Conservation (phyloP, 768 basidiomycete genomes). For the Floccularia luteovirens region DNA sequence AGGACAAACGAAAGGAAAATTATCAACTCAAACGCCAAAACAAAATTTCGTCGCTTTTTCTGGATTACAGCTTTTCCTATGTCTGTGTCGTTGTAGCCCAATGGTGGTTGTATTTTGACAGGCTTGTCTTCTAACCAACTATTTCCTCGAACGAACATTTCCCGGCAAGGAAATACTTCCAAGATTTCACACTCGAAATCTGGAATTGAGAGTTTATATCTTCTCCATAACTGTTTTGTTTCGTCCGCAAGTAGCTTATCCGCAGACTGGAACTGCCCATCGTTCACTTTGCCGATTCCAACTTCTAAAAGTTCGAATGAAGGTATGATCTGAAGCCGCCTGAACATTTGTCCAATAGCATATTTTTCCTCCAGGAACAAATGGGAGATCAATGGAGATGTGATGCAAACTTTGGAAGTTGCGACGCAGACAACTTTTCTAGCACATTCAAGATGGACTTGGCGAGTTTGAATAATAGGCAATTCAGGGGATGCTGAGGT, state of each 20-base stretch:
- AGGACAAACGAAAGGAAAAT: too few species aligned
- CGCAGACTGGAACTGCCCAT: too few species aligned
- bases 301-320: slow-evolving; percentile 45
- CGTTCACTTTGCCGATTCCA: slow-evolving; percentile 16
- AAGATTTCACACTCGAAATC: slow-evolving; percentile 64
- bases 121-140: slow-evolving; percentile 42
- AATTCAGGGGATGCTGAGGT: slow-evolving; percentile 27
- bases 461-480: slow-evolving; percentile 45
- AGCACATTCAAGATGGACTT: slow-evolving; percentile 45
- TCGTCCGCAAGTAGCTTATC: slow-evolving; percentile 6
- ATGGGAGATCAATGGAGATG: slow-evolving; percentile 35
- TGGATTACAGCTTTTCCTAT: too few species aligned
- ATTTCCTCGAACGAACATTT: slow-evolving; percentile 54
- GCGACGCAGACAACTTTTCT: slow-evolving; percentile 41
- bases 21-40: too few species aligned
- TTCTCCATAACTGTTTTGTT: slow-evolving; percentile 33
- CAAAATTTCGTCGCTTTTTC: too few species aligned
- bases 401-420: slow-evolving; percentile 47
- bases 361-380: slow-evolving; percentile 50
- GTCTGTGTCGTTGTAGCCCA: too few species aligned
- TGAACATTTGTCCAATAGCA: slow-evolving; percentile 53
- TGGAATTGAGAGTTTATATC: slow-evolving; percentile 47
- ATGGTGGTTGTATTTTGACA: too few species aligned
- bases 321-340: slow-evolving; percentile 34
- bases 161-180: slow-evolving; percentile 60